Evolutionary conservation across 2,329 filamentous ascomycete species (phyloP), one percentile per base, ranked within the genome.

Genomic region (Dactylellina haptotyla): DNA sequence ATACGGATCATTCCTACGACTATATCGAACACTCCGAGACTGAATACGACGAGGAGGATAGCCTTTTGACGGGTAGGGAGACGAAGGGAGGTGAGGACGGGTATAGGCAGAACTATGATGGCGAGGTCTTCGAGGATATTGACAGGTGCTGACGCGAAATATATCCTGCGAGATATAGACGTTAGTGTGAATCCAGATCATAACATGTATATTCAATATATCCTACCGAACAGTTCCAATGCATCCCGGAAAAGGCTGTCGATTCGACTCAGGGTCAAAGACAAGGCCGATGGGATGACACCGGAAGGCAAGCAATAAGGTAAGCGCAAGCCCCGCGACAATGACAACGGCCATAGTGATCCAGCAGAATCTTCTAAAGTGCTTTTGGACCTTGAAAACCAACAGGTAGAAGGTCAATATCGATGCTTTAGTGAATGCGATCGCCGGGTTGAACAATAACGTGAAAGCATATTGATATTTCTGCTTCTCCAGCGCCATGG

Each of bases 371-470:
- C 90, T 87, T 70, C 90, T 88, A 76, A 97, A 89, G 54, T 93
- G 84, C 75, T 87, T 87, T 76, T 96, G 88, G 70, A 92, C 90
- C 77, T 89, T 90, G 25, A 92, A 91, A 51, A 97, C 84, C 41
- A 90, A 89, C 54, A 97, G 84, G 81, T 96, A 97, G 81, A 97
- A 97, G 59, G 95, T 85, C 67, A 97, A 84, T 77, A 97, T 91
- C n/a, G 92, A 96, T 0, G 91, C 93, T 82, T 97, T 97, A 56
- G 92, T 92, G 1, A 90, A 88, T 91, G 96, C 96, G 64, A 97
- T 84, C 2, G 91, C 90, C 10, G 93, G 93, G 79, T 97, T 96
- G 88, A 93, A 78, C n/a, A 34, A 3, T 18, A 39, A 34, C 53
- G 61, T 76, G 69, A 58, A 63, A 39, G 63, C 59, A 45, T 73